Evolutionary conservation across 2,329 filamentous ascomycete species (phyloP).

Genomic region (Hypomyces perniciosus): DNA sequence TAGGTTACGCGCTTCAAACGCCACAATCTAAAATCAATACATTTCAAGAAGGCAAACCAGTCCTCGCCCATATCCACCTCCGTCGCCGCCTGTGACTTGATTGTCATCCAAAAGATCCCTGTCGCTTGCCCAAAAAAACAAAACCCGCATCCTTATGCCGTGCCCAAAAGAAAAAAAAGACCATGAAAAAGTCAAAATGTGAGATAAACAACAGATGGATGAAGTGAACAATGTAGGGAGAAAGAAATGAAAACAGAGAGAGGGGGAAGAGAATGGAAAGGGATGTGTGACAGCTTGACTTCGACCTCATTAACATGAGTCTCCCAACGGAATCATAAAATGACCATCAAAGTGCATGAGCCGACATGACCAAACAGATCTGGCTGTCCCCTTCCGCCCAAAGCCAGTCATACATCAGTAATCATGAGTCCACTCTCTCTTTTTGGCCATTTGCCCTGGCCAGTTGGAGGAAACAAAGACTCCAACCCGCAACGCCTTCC

Average conservation of each 20-base stretch:
- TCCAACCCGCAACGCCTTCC: slow-evolving; percentile 6
- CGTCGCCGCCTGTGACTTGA: slow-evolving; percentile 6
- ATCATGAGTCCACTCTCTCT: neutral
- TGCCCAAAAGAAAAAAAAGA: neutral
- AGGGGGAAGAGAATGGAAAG: neutral
- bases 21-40: slow-evolving; percentile 14
- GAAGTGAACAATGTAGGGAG: neutral
- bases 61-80: slow-evolving; percentile 12
- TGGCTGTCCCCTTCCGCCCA: neutral
- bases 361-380: neutral
- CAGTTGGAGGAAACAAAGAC: neutral
- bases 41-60: slow-evolving; percentile 13
- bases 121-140: neutral
- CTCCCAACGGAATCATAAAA: neutral
- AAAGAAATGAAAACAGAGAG: neutral
- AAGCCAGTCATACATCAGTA: neutral
- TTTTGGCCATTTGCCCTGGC: neutral
- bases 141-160: slow-evolving; percentile 2
- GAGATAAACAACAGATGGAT: neutral
- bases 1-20: slow-evolving; percentile 14
- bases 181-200: neutral
- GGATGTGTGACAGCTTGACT: neutral
- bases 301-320: neutral
- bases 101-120: slow-evolving; percentile 1
- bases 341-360: neutral